Evolutionary conservation across 2,329 filamentous ascomycete species (phyloP).

Genomic region (Periglandula ipomoeae): DNA sequence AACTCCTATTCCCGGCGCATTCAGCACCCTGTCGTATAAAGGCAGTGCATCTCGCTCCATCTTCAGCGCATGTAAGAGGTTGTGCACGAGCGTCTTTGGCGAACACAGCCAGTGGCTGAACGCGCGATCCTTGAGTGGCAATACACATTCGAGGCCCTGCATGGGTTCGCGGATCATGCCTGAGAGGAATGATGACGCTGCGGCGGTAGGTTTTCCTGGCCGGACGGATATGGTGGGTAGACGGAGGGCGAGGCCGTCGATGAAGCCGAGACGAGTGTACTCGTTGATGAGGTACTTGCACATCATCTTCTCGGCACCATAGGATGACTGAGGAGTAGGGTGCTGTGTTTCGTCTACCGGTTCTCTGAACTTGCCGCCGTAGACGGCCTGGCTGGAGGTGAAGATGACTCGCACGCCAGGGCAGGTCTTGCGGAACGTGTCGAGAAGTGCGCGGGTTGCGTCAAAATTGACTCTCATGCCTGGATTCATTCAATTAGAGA

Average conservation of each 20-base stretch:
- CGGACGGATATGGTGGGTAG: conserved; percentile 52
- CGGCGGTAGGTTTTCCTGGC: conserved; percentile 46
- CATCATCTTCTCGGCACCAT: conserved; percentile 52
- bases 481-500: too few species aligned
- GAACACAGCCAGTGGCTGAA: conserved; percentile 41
- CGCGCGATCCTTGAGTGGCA: conserved; percentile 32
- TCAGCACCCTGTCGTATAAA: conserved; percentile 20
- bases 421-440: conserved; percentile 33
- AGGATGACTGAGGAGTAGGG: conserved; percentile 46
- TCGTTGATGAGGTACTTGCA: conserved; percentile 32
- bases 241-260: conserved; percentile 45
- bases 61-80: conserved; percentile 28
- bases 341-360: conserved; percentile 32
- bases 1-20: conserved; percentile 38
- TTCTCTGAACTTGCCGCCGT: conserved; percentile 39
- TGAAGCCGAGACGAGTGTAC: conserved; percentile 36
- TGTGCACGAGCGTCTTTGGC: conserved; percentile 35
- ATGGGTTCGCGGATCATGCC: conserved; percentile 50
- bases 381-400: conserved; percentile 49
- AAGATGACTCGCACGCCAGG: conserved; percentile 47
- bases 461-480: conserved; percentile 48
- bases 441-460: conserved; percentile 41
- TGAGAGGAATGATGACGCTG: conserved; percentile 48
- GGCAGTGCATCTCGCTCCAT: conserved; percentile 13
- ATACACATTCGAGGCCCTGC: conserved; percentile 31